Percentiles rank a stretch among this genome's conserved stretches.
Evolutionary conservation across 805 yeast species (phyloP).

Genomic region (Pichia rugopelliculosa): DNA sequence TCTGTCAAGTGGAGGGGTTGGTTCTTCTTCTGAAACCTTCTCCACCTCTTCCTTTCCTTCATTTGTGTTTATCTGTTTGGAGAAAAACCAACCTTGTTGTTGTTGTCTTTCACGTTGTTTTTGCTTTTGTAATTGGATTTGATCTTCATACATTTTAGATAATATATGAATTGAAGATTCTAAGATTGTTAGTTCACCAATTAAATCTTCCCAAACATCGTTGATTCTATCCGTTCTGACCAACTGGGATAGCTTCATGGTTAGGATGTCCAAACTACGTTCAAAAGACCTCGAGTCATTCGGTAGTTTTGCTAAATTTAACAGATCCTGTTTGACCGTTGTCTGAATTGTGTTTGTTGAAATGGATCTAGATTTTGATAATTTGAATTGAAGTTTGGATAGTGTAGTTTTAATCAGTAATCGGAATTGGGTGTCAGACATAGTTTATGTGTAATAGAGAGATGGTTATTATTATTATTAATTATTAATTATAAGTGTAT

Average conservation of each 20-base stretch:
- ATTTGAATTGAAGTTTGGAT: constrained; percentile 10
- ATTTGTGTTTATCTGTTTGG: not conserved
- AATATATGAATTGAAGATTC: constrained; percentile 8
- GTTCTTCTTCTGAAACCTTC: not conserved
- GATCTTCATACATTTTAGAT: constrained; percentile 7
- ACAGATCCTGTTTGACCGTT: constrained; percentile 4
- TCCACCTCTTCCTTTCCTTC: not conserved
- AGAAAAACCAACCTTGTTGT: not conserved
- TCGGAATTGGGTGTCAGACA: constrained; percentile 8
- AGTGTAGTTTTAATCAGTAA: constrained; percentile 8
- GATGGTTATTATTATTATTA: too few species aligned
- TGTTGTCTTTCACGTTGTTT: not conserved
- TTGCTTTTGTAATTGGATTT: not conserved
- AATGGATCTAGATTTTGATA: constrained; percentile 8
- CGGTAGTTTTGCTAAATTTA: constrained; percentile 1
- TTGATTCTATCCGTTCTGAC: constrained; percentile 12
- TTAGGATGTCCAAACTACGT: constrained; percentile 9
- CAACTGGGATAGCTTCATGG: constrained; percentile 9
- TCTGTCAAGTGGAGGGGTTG: constrained; percentile 4
- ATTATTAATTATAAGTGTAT: too few species aligned
- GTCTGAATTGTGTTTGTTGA: constrained; percentile 7
- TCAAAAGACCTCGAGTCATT: constrained; percentile 12
- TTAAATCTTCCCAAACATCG: constrained; percentile 15
- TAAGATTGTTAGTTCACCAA: constrained; percentile 12
- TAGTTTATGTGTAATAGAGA: not conserved